These are phyloP conservation scores for Prillingera fragicola DNA, from an alignment of 1,284 basidiomycete genomes.

Conservation along the genomic window DNA sequence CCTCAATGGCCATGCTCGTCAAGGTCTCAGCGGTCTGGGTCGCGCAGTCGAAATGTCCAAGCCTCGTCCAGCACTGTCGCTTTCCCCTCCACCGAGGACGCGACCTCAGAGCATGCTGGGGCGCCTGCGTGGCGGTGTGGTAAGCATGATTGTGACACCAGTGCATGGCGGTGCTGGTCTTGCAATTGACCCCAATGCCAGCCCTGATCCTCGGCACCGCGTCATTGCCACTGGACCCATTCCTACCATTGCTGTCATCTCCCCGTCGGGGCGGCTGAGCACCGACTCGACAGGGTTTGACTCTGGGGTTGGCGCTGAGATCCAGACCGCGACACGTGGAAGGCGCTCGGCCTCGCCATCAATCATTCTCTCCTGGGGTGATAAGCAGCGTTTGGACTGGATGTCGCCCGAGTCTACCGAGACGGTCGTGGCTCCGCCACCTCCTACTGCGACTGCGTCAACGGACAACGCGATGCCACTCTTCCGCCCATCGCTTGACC, in stretches of 20 bases:
- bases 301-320: constrained; percentile 10
- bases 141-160: constrained; percentile 23
- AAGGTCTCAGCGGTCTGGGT: constrained; percentile 16
- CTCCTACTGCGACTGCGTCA: not conserved
- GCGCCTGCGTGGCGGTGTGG: constrained; percentile 23
- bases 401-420: not conserved
- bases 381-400: too few relatives aligned
- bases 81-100: not conserved
- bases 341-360: constrained; percentile 20
- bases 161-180: not conserved
- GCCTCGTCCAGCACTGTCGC: constrained; percentile 27
- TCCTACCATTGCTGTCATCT: constrained; percentile 3
- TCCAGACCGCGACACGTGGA: constrained; percentile 24
- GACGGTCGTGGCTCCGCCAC: not conserved
- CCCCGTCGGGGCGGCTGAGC: not conserved
- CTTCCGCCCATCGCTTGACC: not conserved
- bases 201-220: too few relatives aligned
- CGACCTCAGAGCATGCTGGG: constrained; percentile 2
- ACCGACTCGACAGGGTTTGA: too few relatives aligned
- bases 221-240: not conserved
- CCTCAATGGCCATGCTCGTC: constrained; percentile 28
- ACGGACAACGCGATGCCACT: not conserved
- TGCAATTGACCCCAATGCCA: not conserved
- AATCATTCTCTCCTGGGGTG: not conserved
- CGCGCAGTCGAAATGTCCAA: constrained; percentile 37